Conservation (phyloP, 495 filamentous ascomycete genomes). For the Podospora pseudocomata region DNA sequence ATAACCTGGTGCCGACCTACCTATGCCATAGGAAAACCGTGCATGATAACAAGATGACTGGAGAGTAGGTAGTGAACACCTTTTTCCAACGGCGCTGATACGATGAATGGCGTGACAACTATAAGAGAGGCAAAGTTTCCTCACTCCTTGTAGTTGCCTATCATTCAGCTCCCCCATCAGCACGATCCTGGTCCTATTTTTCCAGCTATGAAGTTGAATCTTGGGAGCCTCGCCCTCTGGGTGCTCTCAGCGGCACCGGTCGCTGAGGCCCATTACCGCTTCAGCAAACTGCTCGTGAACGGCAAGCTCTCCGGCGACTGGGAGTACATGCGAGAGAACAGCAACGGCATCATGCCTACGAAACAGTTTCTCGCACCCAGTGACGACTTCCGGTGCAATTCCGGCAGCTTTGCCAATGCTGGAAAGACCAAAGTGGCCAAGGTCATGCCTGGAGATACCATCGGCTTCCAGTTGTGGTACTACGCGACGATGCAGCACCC, state of each 20-base stretch:
- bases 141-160: too few relatives aligned
- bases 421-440: constrained; percentile 19
- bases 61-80: too few relatives aligned
- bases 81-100: too few relatives aligned
- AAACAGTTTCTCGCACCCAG: constrained; percentile 26
- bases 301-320: constrained; percentile 14
- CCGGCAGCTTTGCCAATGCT: constrained; percentile 15
- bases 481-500: constrained; percentile 33
- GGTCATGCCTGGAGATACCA: constrained; percentile 23
- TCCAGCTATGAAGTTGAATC: constrained; percentile 5
- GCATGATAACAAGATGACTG: too few relatives aligned
- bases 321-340: constrained; percentile 22
- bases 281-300: constrained; percentile 20
- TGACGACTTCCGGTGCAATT: constrained; percentile 36
- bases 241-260: constrained; percentile 10
- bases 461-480: constrained; percentile 33
- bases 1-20: too few relatives aligned
- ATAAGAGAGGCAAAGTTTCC: too few relatives aligned
- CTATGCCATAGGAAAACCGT: too few relatives aligned
- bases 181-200: neutral
- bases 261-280: constrained; percentile 21
- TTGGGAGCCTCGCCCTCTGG: constrained; percentile 11
- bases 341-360: constrained; percentile 26
- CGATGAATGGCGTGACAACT: too few relatives aligned
- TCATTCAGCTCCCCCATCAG: too few relatives aligned